Percentiles rank a stretch among this genome's conserved stretches.
phyloP scores from a whole-genome alignment of 2,329 filamentous ascomycete species.

The Fusarium protoensiforme region DNA sequence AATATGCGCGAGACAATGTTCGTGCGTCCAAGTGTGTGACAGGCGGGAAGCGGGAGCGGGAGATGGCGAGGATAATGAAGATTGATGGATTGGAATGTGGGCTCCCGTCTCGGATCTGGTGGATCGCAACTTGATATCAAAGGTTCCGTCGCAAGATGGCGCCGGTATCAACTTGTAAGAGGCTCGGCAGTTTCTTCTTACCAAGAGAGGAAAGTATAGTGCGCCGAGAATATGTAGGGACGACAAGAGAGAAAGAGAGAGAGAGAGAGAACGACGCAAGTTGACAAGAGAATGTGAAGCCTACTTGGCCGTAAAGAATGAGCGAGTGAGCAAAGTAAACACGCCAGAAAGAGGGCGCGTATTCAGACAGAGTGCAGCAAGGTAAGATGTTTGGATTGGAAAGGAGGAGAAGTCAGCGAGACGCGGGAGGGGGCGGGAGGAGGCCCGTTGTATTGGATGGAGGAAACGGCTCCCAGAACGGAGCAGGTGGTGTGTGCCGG shows the following conservation, averaged over 20 bases:
- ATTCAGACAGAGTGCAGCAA: slow-evolving; percentile 8
- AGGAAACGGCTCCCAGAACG: slow-evolving; percentile 8
- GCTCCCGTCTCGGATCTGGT: slow-evolving; percentile 25
- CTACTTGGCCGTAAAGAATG: slow-evolving; percentile 16
- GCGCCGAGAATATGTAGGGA: slow-evolving; percentile 10
- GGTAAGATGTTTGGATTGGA: slow-evolving; percentile 8
- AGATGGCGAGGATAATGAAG: slow-evolving; percentile 7
- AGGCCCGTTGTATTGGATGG: slow-evolving; percentile 26
- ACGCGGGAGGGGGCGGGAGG: slow-evolving; percentile 30
- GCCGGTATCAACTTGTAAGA: slow-evolving; percentile 19
- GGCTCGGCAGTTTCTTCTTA: slow-evolving; percentile 20
- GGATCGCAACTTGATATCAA: slow-evolving; percentile 26
- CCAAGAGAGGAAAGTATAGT: slow-evolving; percentile 30
- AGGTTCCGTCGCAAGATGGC: slow-evolving; percentile 26
- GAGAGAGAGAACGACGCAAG: slow-evolving; percentile 11
- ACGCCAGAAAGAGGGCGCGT: slow-evolving; percentile 23
- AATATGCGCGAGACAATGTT: slow-evolving; percentile 22
- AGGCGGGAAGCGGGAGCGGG: slow-evolving; percentile 4
- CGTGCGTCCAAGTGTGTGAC: slow-evolving; percentile 25
- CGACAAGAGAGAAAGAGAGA: neutral
- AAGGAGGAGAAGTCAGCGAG: slow-evolving; percentile 10
- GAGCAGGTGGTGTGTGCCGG: neutral
- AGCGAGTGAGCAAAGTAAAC: slow-evolving; percentile 11
- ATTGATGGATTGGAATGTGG: slow-evolving; percentile 31
- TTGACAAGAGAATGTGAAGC: slow-evolving; percentile 27